A percentile compares a stretch with the other conserved stretches of the same genome.
Evolutionary conservation across 202 grass and related monocot genomes (phyloP).

Genomic region (Zoysia matrella): DNA sequence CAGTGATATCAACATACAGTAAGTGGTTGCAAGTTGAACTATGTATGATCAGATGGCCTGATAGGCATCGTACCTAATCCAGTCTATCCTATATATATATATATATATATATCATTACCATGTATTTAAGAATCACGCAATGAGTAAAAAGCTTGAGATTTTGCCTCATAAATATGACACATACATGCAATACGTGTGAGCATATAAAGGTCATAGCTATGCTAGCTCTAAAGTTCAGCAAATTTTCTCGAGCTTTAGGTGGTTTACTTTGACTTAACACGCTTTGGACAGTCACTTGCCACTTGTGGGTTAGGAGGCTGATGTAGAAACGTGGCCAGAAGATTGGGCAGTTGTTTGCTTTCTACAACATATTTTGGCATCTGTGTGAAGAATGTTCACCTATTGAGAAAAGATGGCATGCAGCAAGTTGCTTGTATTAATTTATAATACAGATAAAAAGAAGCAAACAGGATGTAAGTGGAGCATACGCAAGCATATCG

Average conservation of each 20-base stretch:
- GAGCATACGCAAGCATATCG: slow-evolving; percentile 53
- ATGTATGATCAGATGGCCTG: slow-evolving; percentile 41
- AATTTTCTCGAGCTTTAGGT: slow-evolving; percentile 28
- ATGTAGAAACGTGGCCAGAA: slow-evolving; percentile 29
- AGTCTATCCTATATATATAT: neutral
- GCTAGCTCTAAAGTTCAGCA: neutral
- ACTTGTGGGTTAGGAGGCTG: slow-evolving; percentile 31
- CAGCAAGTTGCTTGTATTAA: slow-evolving; percentile 6
- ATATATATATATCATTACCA: slow-evolving; percentile 23
- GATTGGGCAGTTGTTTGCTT: slow-evolving; percentile 28
- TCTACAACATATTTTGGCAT: slow-evolving; percentile 23
- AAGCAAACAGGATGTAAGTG: slow-evolving; percentile 18
- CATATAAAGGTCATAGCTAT: neutral
- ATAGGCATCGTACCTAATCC: slow-evolving; percentile 43
- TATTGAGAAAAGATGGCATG: slow-evolving; percentile 16
- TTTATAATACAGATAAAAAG: neutral
- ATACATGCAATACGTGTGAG: neutral
- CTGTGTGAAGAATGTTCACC: slow-evolving; percentile 35
- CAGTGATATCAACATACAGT: slow-evolving; percentile 14
- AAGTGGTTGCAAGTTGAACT: slow-evolving; percentile 34
- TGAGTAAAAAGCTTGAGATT: slow-evolving; percentile 32
- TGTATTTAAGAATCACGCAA: slow-evolving; percentile 36
- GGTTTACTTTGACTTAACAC: slow-evolving; percentile 32
- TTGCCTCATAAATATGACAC: slow-evolving; percentile 20
- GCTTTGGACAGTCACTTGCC: slow-evolving; percentile 14